Conservation (phyloP, 129 eudicot genomes). For the Calendula officinalis region DNA sequence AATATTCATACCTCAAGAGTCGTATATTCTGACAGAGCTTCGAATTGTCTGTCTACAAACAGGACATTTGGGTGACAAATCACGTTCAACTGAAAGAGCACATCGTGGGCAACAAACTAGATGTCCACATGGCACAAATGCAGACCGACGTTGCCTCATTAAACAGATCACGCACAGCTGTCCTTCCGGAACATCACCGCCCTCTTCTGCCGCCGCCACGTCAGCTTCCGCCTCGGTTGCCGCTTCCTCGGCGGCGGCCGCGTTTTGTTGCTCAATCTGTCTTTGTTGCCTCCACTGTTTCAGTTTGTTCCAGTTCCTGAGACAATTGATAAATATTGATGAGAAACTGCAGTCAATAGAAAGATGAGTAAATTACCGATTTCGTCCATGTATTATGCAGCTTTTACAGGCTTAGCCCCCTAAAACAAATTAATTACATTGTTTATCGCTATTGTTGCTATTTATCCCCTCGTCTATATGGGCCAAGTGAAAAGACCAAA, state of each 20-base stretch:
- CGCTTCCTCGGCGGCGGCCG: background rate
- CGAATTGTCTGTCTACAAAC: slow-evolving; percentile 75
- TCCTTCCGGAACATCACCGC: slow-evolving; percentile 70
- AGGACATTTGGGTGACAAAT: slow-evolving; percentile 76
- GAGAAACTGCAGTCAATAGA: too few relatives aligned
- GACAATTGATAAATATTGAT: too few relatives aligned
- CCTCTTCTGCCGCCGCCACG: slow-evolving; percentile 39
- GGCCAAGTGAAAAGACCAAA: too few relatives aligned
- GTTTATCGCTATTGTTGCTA: too few relatives aligned
- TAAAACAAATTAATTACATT: too few relatives aligned
- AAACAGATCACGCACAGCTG: slow-evolving; percentile 80
- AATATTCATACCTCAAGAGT: slow-evolving; percentile 42
- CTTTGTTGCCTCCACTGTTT: slow-evolving; percentile 62
- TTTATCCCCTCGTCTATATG: too few relatives aligned
- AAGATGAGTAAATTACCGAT: too few relatives aligned
- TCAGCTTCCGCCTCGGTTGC: slow-evolving; percentile 3
- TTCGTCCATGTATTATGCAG: too few relatives aligned
- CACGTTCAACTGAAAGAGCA: slow-evolving; percentile 70
- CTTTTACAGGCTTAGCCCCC: too few relatives aligned
- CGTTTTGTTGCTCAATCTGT: slow-evolving; percentile 40
- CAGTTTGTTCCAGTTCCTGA: slow-evolving; percentile 82
- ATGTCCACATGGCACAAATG: slow-evolving; percentile 93
- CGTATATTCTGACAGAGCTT: slow-evolving; percentile 69
- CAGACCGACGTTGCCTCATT: slow-evolving; percentile 65
- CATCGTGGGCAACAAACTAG: slow-evolving; percentile 80